A percentile compares a stretch with the other conserved stretches of the same genome.
These are phyloP conservation scores for Sindora glabra DNA, from an alignment of 306 rosid species.

Conservation along the genomic window DNA sequence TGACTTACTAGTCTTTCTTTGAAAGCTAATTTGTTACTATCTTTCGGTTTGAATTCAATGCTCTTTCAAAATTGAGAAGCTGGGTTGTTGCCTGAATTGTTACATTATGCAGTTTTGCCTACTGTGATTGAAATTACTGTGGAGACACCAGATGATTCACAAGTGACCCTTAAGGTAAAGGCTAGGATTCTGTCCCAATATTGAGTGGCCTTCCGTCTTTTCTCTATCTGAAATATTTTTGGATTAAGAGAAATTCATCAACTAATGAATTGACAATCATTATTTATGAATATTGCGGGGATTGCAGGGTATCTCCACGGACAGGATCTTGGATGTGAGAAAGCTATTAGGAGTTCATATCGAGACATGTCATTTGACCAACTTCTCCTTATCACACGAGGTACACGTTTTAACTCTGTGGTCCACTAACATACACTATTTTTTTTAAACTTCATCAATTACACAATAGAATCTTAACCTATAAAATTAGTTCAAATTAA, in stretches of 20 bases:
- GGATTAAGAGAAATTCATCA: too few species aligned
- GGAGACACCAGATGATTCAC: conserved; percentile 62
- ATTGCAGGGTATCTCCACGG: conserved; percentile 79
- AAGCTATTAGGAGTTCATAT: conserved; percentile 72
- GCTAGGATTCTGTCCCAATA: too few species aligned
- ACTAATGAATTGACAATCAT: too few species aligned
- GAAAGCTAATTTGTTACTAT: neutral
- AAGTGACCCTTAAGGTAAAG: conserved; percentile 74
- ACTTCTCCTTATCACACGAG: conserved; percentile 81
- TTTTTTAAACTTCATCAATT: too few species aligned
- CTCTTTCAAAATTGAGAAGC: neutral
- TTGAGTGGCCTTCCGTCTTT: too few species aligned
- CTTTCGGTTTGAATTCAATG: neutral
- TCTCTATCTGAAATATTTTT: too few species aligned
- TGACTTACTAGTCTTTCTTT: neutral
- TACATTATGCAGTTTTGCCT: conserved; percentile 61
- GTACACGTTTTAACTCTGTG: conserved; percentile 16
- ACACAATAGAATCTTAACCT: too few species aligned
- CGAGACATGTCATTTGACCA: conserved; percentile 80
- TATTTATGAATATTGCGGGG: neutral
- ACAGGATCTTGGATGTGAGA: conserved; percentile 74
- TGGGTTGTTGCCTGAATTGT: neutral
- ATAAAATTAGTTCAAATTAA: too few species aligned
- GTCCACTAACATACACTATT: too few species aligned
- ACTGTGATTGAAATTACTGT: conserved; percentile 62